phyloP scores from a whole-genome alignment of 768 basidiomycete species.

The Macrolepiota fuliginosa region DNA sequence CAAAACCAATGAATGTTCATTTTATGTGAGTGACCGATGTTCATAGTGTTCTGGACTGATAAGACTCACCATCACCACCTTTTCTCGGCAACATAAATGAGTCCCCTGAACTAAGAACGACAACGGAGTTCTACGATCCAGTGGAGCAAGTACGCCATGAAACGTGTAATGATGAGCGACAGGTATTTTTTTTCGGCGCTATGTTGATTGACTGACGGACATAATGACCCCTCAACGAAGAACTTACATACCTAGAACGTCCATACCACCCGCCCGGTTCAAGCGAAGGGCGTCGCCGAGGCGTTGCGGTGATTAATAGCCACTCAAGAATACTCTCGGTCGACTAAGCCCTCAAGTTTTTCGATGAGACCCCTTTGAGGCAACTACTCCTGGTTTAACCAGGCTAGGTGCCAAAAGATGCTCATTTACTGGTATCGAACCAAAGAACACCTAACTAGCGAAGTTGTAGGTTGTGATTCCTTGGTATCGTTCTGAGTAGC shows the following conservation, averaged over 20 bases:
- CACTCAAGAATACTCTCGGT: background rate
- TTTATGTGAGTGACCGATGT: background rate
- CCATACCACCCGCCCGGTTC: background rate
- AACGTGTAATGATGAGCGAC: conserved; percentile 1
- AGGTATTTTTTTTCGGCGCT: background rate
- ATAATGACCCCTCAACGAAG: background rate
- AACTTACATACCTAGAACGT: background rate
- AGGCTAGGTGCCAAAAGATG: background rate
- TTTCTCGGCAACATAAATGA: background rate
- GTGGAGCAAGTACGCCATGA: background rate
- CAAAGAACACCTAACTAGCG: no score
- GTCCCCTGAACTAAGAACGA: background rate
- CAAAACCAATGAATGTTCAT: no score
- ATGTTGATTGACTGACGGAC: background rate
- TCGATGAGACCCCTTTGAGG: background rate
- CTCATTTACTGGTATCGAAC: no score
- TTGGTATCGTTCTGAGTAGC: background rate
- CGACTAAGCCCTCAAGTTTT: background rate
- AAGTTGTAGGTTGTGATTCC: background rate
- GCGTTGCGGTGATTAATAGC: background rate
- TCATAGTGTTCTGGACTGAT: background rate
- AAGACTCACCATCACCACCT: background rate
- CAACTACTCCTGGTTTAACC: background rate
- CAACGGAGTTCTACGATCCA: background rate
- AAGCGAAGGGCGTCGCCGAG: background rate